These are phyloP conservation scores for Westerdykella aurantiaca DNA, from an alignment of 2,329 filamentous ascomycete species.

Conservation along the genomic window DNA sequence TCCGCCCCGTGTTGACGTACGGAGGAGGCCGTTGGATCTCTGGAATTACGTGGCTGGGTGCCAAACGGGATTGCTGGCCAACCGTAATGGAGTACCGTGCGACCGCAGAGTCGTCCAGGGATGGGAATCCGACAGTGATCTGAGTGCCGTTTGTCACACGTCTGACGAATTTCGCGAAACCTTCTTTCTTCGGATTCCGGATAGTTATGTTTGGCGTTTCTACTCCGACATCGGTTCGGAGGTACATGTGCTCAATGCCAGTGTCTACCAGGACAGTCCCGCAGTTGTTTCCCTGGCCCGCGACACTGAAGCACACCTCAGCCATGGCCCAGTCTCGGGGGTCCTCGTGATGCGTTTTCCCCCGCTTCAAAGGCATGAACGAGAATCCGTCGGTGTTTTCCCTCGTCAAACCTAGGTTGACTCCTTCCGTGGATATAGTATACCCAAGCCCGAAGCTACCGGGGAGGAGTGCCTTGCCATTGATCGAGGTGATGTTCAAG, in stretches of 20 bases:
- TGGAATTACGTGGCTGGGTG: slow-evolving; percentile 26
- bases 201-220: slow-evolving; percentile 25
- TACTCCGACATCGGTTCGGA: slow-evolving; percentile 22
- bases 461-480: slow-evolving; percentile 11
- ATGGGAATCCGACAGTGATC: slow-evolving; percentile 22
- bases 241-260: slow-evolving; percentile 33
- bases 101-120: slow-evolving; percentile 7
- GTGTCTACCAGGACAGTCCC: slow-evolving; percentile 30
- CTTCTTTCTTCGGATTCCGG: slow-evolving; percentile 26
- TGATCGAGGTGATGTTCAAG: slow-evolving; percentile 28
- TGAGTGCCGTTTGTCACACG: slow-evolving; percentile 27
- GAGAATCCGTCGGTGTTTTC: slow-evolving; percentile 15
- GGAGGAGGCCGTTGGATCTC: slow-evolving; percentile 16
- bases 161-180: slow-evolving; percentile 21
- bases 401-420: slow-evolving; percentile 26
- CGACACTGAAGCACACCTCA: slow-evolving; percentile 25
- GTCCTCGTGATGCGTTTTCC: slow-evolving; percentile 23
- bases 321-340: slow-evolving; percentile 32
- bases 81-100: slow-evolving; percentile 24
- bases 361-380: slow-evolving; percentile 22
- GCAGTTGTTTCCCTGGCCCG: slow-evolving; percentile 16
- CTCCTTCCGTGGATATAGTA: slow-evolving; percentile 24
- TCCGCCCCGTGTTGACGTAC: slow-evolving; percentile 32
- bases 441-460: slow-evolving; percentile 20
- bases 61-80: slow-evolving; percentile 18